Percentiles rank a stretch among this genome's conserved stretches.
Evolutionary conservation across 1,284 basidiomycete genomes (phyloP).

Genomic region (Pisolithus thermaeus): DNA sequence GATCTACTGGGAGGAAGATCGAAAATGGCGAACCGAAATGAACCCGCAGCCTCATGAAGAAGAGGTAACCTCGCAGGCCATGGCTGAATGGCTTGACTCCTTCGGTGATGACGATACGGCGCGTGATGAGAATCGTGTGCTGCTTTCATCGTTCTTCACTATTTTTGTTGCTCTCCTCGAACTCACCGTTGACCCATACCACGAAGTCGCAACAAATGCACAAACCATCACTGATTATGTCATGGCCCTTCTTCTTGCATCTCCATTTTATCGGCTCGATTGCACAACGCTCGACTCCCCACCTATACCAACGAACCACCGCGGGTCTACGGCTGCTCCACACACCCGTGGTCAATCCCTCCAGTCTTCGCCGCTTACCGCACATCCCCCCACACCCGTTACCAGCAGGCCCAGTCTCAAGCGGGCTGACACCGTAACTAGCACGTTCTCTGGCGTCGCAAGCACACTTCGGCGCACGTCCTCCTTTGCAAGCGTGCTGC

Average conservation of each 20-base stretch:
- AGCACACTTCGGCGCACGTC: conserved; percentile 74
- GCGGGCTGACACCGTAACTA: conserved; percentile 59
- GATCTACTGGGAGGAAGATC: conserved; percentile 89
- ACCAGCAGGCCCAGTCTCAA: conserved; percentile 41
- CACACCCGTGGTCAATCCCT: conserved; percentile 52
- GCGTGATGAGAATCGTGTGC: conserved; percentile 76
- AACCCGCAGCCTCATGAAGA: conserved; percentile 46
- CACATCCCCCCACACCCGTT: conserved; percentile 34
- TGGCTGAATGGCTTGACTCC: conserved; percentile 72
- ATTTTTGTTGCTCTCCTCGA: conserved; percentile 89
- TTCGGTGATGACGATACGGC: conserved; percentile 61
- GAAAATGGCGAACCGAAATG: conserved; percentile 43
- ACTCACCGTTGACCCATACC: conserved; percentile 88
- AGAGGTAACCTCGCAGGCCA: conserved; percentile 60
- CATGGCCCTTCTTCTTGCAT: conserved; percentile 83
- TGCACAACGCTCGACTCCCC: conserved; percentile 54
- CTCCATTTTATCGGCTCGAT: conserved; percentile 74
- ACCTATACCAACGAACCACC: conserved; percentile 32
- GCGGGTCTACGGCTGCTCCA: conserved; percentile 28
- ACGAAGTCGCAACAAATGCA: conserved; percentile 87
- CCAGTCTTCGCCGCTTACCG: conserved; percentile 36
- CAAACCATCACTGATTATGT: conserved; percentile 92
- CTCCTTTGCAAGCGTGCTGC: conserved; percentile 81
- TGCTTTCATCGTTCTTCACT: conserved; percentile 88
- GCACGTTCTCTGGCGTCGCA: conserved; percentile 51